Evolutionary conservation across 2,329 filamentous ascomycete genomes (phyloP).

Genomic region (Talaromyces pinophilus): DNA sequence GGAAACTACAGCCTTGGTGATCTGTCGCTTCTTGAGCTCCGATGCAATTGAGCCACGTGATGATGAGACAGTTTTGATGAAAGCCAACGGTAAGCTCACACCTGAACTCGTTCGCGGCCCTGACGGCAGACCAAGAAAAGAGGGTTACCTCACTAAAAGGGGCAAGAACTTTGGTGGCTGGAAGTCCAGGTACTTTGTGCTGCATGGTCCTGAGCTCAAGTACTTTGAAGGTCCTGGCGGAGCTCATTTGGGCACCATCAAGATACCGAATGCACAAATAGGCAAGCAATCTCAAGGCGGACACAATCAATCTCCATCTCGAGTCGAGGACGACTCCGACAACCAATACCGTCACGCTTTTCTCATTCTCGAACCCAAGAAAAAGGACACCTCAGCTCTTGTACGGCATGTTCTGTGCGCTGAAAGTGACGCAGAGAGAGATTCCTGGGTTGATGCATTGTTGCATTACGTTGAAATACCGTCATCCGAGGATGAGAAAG

Average conservation of each 20-base stretch:
- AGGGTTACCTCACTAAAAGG: slow-evolving; percentile 91
- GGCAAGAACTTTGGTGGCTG: slow-evolving; percentile 99
- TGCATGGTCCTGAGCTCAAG: slow-evolving; percentile 71
- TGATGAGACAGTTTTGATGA: slow-evolving; percentile 55
- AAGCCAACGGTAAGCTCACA: slow-evolving; percentile 37
- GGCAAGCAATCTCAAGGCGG: slow-evolving; percentile 77
- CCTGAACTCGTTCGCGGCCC: slow-evolving; percentile 50
- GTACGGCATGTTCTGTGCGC: slow-evolving; percentile 94
- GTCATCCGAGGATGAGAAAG: slow-evolving; percentile 36
- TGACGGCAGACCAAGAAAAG: slow-evolving; percentile 70
- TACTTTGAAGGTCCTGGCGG: slow-evolving; percentile 93
- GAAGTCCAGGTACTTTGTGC: slow-evolving; percentile 79
- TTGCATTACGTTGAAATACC: slow-evolving; percentile 77
- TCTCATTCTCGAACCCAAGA: slow-evolving; percentile 90
- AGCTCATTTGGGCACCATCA: slow-evolving; percentile 88
- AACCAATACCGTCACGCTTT: slow-evolving; percentile 98
- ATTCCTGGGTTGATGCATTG: slow-evolving; percentile 89
- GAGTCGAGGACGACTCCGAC: slow-evolving; percentile 71
- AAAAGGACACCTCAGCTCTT: slow-evolving; percentile 84
- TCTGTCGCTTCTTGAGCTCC: slow-evolving; percentile 82
- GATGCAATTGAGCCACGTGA: slow-evolving; percentile 60
- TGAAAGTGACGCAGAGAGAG: slow-evolving; percentile 88
- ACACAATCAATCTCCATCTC: slow-evolving; percentile 63
- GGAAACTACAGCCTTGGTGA: slow-evolving; percentile 70
- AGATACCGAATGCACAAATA: slow-evolving; percentile 85